These are phyloP conservation scores for Pythium vanterpoolii DNA, from an alignment of 352 stramenopile genomes.

Conservation along the genomic window DNA sequence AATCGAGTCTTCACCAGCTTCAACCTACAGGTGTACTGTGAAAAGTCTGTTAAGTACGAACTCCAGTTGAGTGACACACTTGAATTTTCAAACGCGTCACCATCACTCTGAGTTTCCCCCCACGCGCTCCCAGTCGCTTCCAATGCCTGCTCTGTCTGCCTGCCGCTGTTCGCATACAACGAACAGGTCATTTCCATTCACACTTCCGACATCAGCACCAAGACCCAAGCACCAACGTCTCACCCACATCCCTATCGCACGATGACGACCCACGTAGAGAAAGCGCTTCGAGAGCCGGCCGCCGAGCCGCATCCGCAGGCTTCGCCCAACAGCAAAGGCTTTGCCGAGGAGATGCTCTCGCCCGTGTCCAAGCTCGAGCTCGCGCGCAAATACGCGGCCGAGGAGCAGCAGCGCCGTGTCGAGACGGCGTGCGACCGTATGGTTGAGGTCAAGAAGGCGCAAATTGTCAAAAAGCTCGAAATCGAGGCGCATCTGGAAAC, in stretches of 20 bases:
- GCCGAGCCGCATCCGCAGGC: constrained; percentile 23
- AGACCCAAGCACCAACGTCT: not conserved
- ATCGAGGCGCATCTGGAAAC: constrained; percentile 41
- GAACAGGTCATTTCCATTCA: constrained; percentile 13
- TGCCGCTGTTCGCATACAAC: not conserved
- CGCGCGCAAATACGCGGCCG: constrained; percentile 47
- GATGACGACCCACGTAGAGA: constrained; percentile 62
- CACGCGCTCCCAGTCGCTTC: not conserved
- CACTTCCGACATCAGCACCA: constrained; percentile 15
- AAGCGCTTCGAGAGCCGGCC: constrained; percentile 12
- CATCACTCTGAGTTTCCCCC: constrained; percentile 16
- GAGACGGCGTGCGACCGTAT: constrained; percentile 55
- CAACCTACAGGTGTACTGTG: not conserved
- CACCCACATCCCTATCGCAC: not conserved
- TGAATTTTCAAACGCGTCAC: constrained; percentile 29
- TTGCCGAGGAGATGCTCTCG: constrained; percentile 52
- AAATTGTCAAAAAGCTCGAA: constrained; percentile 57
- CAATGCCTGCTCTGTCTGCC: constrained; percentile 4
- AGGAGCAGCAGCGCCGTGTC: constrained; percentile 73
- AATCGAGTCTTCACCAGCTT: constrained; percentile 11
- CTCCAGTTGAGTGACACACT: constrained; percentile 23
- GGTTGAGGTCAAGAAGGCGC: constrained; percentile 45
- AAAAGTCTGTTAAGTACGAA: constrained; percentile 7
- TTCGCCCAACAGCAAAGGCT: constrained; percentile 27
- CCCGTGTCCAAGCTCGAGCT: constrained; percentile 75